phyloP scores from a whole-genome alignment of 2,329 filamentous ascomycete genomes.

The Ceratocystis lukuohia region DNA sequence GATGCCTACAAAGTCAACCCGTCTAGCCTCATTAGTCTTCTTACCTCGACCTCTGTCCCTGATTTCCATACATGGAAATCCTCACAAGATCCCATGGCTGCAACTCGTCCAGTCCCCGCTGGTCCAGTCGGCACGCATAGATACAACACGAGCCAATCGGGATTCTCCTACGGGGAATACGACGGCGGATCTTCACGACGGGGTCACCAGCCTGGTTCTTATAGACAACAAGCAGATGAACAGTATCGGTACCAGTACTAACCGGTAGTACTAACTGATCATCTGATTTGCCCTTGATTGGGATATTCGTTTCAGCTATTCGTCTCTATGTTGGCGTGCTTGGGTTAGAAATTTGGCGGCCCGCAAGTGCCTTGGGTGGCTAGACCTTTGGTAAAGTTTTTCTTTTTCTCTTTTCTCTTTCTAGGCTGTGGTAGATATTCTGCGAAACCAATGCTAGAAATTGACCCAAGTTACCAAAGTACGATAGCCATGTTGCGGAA shows the following conservation, averaged over 20 bases:
- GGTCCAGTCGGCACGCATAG: constrained; percentile 32
- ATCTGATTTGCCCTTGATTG: background rate
- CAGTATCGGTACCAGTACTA: constrained; percentile 17
- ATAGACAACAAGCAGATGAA: constrained; percentile 15
- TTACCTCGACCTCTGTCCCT: constrained; percentile 54
- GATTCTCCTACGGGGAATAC: constrained; percentile 32
- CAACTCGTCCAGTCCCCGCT: constrained; percentile 22
- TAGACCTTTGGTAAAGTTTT: background rate
- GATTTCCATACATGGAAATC: constrained; percentile 44
- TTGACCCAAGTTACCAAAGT: background rate
- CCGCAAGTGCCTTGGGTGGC: background rate
- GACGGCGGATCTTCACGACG: constrained; percentile 9
- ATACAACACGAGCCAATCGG: constrained; percentile 34
- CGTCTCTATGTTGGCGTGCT: background rate
- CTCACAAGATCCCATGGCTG: constrained; percentile 22
- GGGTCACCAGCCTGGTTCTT: constrained; percentile 1
- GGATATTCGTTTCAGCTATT: background rate
- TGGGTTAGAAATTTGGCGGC: background rate
- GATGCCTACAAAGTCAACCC: constrained; percentile 33
- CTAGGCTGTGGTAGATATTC: background rate
- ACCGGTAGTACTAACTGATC: background rate
- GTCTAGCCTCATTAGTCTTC: constrained; percentile 55
- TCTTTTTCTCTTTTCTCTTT: background rate
- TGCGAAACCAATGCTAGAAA: background rate
- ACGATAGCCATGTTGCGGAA: background rate